Conservation (phyloP, 495 filamentous ascomycete genomes). For the Aspergillus biplanus region DNA sequence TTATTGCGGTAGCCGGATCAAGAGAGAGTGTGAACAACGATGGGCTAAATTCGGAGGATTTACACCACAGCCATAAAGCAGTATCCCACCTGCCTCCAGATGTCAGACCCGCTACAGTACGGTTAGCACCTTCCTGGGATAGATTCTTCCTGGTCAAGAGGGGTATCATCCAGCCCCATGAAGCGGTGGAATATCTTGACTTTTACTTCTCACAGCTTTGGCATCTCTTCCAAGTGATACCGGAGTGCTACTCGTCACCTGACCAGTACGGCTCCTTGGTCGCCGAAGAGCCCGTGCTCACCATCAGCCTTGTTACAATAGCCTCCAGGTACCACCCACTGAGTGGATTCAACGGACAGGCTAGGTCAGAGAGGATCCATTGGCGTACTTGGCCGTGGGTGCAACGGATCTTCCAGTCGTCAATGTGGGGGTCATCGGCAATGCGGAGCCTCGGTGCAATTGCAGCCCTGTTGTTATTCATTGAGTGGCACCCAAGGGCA, state of each 20-base stretch:
- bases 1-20: slow-evolving; percentile 2
- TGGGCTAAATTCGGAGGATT: background rate
- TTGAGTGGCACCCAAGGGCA: slow-evolving; percentile 4
- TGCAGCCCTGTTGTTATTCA: slow-evolving; percentile 2
- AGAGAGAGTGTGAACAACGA: background rate
- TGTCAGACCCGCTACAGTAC: background rate
- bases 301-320: background rate
- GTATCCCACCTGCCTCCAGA: background rate
- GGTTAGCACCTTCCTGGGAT: background rate
- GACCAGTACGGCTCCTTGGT: background rate
- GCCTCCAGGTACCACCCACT: slow-evolving; percentile 1
- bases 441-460: background rate
- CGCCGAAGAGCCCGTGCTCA: background rate
- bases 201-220: slow-evolving; percentile 5
- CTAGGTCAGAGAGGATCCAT: background rate
- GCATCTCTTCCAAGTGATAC: slow-evolving; percentile 1
- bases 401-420: slow-evolving; percentile 1
- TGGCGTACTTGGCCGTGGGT: slow-evolving; percentile 11
- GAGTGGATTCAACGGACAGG: background rate
- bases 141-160: slow-evolving; percentile 2
- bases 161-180: background rate
- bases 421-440: slow-evolving; percentile 4
- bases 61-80: background rate
- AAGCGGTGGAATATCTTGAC: background rate
- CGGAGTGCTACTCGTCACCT: slow-evolving; percentile 2